phyloP scores from a whole-genome alignment of 2,329 filamentous ascomycete species.

The Fonsecaea multimorphosa region DNA sequence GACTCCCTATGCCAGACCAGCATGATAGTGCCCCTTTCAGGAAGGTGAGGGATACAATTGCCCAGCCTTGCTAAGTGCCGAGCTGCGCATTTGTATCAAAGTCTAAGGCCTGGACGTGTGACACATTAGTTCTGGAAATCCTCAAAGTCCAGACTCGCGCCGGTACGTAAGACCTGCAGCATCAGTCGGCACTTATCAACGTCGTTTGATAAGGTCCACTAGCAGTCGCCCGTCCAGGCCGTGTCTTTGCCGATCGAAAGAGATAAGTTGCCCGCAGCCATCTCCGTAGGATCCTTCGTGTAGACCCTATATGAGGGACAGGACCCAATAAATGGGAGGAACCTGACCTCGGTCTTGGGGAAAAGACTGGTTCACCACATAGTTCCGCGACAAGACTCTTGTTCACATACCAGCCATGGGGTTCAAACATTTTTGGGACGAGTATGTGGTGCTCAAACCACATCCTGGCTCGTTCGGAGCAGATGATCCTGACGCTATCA shows the following conservation, averaged over 20 bases:
- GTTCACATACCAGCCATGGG: background rate
- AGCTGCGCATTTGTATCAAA: background rate
- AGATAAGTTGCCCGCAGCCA: background rate
- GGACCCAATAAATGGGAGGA: background rate
- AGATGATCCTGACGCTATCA: slow-evolving; percentile 16
- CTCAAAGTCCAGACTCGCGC: background rate
- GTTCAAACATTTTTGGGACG: slow-evolving; percentile 24
- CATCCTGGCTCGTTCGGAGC: slow-evolving; percentile 22
- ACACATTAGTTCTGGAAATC: background rate
- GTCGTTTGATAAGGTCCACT: background rate
- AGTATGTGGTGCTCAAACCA: slow-evolving; percentile 26
- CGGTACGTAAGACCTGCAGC: background rate
- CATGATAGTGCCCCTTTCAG: background rate
- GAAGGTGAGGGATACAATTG: background rate
- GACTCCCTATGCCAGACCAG: background rate
- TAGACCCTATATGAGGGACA: background rate
- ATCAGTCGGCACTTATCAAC: background rate
- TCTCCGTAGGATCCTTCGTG: background rate
- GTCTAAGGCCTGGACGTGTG: background rate
- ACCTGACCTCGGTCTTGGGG: background rate
- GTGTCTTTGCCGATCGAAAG: background rate
- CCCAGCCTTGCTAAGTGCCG: slow-evolving; percentile 5
- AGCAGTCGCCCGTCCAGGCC: background rate
- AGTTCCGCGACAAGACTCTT: background rate
- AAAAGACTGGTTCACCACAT: background rate